Evolutionary conservation across 2,329 filamentous ascomycete genomes (phyloP), one percentile per base, ranked within the genome.

Genomic region (Botrytis pseudocinerea): DNA sequence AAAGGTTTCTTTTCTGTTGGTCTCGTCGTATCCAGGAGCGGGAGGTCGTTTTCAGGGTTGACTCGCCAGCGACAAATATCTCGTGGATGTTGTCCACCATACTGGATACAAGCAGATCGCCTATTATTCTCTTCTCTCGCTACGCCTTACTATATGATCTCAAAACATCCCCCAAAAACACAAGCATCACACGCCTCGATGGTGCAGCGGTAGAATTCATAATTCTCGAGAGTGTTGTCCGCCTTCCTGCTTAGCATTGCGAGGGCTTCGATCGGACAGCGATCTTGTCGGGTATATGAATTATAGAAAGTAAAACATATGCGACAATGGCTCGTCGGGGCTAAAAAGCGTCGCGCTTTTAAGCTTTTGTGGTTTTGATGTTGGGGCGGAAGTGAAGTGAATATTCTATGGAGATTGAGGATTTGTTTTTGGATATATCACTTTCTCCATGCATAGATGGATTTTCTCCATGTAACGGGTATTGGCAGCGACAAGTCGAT

Each of bases 151-250:
- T 28, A 32, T n/a, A 57, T 57, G 42, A 54, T 3, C 35, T 35
- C 16, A 28, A 20, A 40, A 28, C n/a, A 0, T 2, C 22, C 14
- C 22, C 9, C 46, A 40, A 66, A 12, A 7, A 9, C 20, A 14
- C 25, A 66, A 65, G 64, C 32, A 66, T 46, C 64, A 51, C 46
- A 66, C 64, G 64, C 9, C 32, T 66, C 64, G 25, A 51, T 66
- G 46, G 32, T 46, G 64, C 64, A 18, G 63, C 44, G 12, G 63
- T 65, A 66, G 22, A 66, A 51, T 66, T 40, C 32, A 66, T 51
- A 22, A 54, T 40, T 66, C 32, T 28, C 46, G 63, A 54, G 32
- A 66, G 40, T 20, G 14, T 40, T 51, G 46, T 54, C 32, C 46
- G 64, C n/a, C 10, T 64, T 64, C 46, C 42, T 64, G 25, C 28